Evolutionary conservation across 345 rosid species (phyloP), one percentile per base, ranked within the genome.

Genomic region (Lepidium didymum): DNA sequence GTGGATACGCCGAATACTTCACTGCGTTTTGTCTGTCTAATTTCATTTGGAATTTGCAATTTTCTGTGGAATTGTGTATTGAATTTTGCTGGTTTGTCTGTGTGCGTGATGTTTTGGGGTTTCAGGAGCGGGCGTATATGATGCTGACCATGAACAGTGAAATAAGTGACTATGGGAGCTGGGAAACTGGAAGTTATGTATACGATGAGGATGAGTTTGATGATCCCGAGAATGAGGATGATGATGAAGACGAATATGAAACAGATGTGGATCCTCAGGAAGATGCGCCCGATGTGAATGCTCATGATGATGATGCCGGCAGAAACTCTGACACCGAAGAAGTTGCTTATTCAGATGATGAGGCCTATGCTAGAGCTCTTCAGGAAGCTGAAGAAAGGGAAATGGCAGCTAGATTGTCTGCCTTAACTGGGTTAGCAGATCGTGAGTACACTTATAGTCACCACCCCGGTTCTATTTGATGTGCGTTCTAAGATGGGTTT

Each of bases 311-410:
- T 31, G 78, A 71, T 45, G 50, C 78, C 37, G 62, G 46, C 50
- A 62, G 75, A 4, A 73, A 13, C 75, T 74, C 76, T 60, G 96
- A 79, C 35, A 64, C 77, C 4, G 88, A 89, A 55, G 77, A 79
- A 4, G 83, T 73, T 56, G 82, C 61, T 11, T 87, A 76, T 80
- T 79, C 89, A 2, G 88, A 90, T 70, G 97, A 95, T 23, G 96
- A 95, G 80, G 89, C 94, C 0, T 91, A 80, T 78, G 97, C 97
- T 23, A 86, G 96, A 81, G 96, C 96, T 31, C 75, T 91, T 43
- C 99, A 89, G 80, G 97, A 91, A 66, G 88, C 88, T 62, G 99
- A 91, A 76, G 97, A 91, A 72, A 83, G 94, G 59, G 93, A 86
- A 21, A 81, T 91, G 92, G 78, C 90, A 53, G 86, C 87, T 67